Evolutionary conservation across 2,329 filamentous ascomycete species (phyloP), one percentile per base, ranked within the genome.

Genomic region (Bipolaris zeicola): DNA sequence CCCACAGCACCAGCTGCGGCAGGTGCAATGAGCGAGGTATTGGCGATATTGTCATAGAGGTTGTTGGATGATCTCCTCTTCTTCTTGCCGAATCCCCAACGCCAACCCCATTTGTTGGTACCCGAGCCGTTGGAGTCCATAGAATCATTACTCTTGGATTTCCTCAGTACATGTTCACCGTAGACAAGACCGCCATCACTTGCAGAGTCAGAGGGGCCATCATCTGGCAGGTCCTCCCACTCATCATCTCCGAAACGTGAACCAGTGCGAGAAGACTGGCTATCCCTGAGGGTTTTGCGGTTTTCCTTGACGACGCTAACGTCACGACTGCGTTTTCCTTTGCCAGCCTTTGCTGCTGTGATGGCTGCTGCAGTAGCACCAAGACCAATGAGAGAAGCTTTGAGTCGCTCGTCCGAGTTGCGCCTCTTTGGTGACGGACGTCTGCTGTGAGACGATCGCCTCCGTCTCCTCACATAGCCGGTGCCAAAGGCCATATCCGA

Each of bases 141-240:
- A 10, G 84, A 85, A 47, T 84, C 83, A 37, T 76, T 72, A 57
- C 83, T 85, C 60, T 80, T 63, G 28, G 72, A 76, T 49, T 68
- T 70, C 39, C 65, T 68, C 59, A 65, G 64, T 24, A 72, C 69
- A 33, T 75, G 76, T 44, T 80, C 81, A 39, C 87, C 87, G 64
- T 87, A 90, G 1, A 87, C 86, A 51, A 90, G 79, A 24, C 77
- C 85, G 28, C 82, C 84, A 64, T 83, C 82, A 44, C 86, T 33
- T 78, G 64, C 57, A 74, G 78, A 81, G n/a, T 78, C 77, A 6
- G 74, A 71, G 3, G 64, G 65, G 11, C 70, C 74, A 31, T 72
- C 70, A 33, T 77, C 75, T 8, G 73, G 72, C 31, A 74, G 57
- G 58, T 76, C 75, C 51, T 76, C 75, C 73, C 74, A 77, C 41